Evolutionary conservation across 257 asterid genomes (phyloP), one percentile per base, ranked within the genome.

Genomic region (Scutellaria galericulata): DNA sequence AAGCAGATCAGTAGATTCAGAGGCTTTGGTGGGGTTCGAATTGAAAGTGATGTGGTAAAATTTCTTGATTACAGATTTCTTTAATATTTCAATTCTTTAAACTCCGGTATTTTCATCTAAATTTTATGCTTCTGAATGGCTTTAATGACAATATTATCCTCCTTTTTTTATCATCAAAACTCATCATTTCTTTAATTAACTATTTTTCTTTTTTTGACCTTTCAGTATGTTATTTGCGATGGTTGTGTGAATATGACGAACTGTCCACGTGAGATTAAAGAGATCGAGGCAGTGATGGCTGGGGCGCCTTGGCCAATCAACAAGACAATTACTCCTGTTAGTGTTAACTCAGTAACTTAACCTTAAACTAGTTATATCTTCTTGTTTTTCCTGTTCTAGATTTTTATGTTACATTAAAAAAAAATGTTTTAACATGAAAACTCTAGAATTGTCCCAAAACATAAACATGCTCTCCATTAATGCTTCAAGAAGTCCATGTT

Each of bases 11-110:
- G 70, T 73, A 88, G 84, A 72, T 94, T 89, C 71, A 86, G 87
- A 86, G 90, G 88, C 70, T 89, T 88, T 48, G 98, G 98, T 10
- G 98, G 97, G 69, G 93, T 94, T 64, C 95, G 98, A 71, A 94
- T 94, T 68, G 98, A 94, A 86, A 91, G 98, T 70, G 98, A 94
- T 59, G 83, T 94, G 97, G 98, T 89, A 86, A 82, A 22, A 64
- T 73, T 72, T 72, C 73, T 75, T 77, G 37, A 24, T 24, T 24
- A 24, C 27, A 1, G 37, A 31, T 57, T 73, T 41, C 51, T 46
- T 44, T 57, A n/a, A 52, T 4, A 31, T 31, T 31, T 31, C 37
- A 31, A 31, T 3, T 31, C 35, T 42, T 78, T 41, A 55, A 71
- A 50, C 27, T 52, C 68, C 63, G 40, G 13, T n/a, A 14, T 58